phyloP scores from a whole-genome alignment of 1,139 yeast species.

The Sugiyamaella castrensis region DNA sequence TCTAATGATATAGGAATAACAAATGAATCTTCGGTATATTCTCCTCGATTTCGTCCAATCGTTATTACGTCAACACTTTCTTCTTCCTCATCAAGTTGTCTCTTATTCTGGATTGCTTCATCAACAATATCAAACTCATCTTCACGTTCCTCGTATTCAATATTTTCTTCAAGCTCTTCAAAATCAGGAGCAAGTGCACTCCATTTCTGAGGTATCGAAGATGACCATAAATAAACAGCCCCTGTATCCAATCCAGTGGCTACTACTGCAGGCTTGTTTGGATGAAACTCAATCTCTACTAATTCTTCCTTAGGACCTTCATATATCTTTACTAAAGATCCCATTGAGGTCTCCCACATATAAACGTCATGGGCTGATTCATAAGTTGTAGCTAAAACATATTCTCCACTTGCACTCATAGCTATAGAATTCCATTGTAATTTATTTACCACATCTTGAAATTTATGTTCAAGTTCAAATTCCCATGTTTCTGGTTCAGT shows the following conservation, averaged over 20 bases:
- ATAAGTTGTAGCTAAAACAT: conserved; percentile 80
- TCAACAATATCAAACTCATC: conserved; percentile 88
- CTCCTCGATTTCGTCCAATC: conserved; percentile 44
- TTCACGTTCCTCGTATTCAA: conserved; percentile 82
- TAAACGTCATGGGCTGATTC: conserved; percentile 87
- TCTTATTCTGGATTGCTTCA: conserved; percentile 57
- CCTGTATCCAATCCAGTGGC: conserved; percentile 93
- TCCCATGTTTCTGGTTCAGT: conserved; percentile 43
- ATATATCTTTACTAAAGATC: conserved; percentile 79
- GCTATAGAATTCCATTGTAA: conserved; percentile 85
- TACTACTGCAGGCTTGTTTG: conserved; percentile 66
- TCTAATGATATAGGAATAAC: conserved; percentile 35
- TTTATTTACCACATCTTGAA: conserved; percentile 86
- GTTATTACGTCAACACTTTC: conserved; percentile 71
- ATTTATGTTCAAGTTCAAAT: conserved; percentile 71
- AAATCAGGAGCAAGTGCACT: conserved; percentile 96
- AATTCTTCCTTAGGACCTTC: conserved; percentile 90
- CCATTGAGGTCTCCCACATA: conserved; percentile 90
- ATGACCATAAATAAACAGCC: conserved; percentile 76
- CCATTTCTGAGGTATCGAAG: conserved; percentile 89
- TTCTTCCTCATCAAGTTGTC: conserved; percentile 61
- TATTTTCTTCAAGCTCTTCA: conserved; percentile 89
- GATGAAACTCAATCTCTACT: conserved; percentile 79
- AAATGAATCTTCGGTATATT: conserved; percentile 32
- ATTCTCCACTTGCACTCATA: conserved; percentile 76